A percentile compares a stretch with the other conserved stretches of the same genome.
phyloP scores from a whole-genome alignment of 371 early-diverging fungal species.

The Dichotomocladium elegans region DNA sequence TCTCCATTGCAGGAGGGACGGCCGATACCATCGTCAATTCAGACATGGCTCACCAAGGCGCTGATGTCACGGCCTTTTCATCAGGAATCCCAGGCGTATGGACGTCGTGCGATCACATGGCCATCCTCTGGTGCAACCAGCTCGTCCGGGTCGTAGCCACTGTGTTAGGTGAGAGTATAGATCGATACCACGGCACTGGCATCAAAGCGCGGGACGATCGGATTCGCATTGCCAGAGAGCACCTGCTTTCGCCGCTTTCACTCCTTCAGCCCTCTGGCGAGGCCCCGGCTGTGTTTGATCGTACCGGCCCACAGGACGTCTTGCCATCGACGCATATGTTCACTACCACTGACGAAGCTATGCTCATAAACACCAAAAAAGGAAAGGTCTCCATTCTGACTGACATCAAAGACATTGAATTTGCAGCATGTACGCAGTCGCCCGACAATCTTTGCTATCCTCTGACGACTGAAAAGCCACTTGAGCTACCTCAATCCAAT shows the following conservation, averaged over 20 bases:
- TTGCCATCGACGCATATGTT: neutral
- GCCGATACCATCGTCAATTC: constrained; percentile 80
- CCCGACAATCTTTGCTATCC: no score
- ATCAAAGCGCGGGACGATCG: neutral
- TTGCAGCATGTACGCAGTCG: no score
- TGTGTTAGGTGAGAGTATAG: constrained; percentile 52
- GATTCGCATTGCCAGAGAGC: neutral
- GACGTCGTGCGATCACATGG: constrained; percentile 86
- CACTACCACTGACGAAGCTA: no score
- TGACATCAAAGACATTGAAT: no score
- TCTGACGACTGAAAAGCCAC: no score
- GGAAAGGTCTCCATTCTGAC: no score
- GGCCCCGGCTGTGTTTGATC: no score
- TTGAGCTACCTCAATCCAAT: no score
- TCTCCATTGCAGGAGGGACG: constrained; percentile 90
- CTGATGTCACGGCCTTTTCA: constrained; percentile 61
- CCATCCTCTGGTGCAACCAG: constrained; percentile 94
- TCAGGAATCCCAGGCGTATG: constrained; percentile 83
- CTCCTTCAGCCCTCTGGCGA: no score
- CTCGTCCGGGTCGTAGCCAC: constrained; percentile 55
- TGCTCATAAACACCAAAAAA: no score
- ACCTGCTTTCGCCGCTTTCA: no score
- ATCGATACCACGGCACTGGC: constrained; percentile 27
- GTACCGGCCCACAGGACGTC: no score
- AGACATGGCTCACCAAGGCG: constrained; percentile 62